phyloP scores from a whole-genome alignment of 768 basidiomycete species.

The Suillus brevipes region DNA sequence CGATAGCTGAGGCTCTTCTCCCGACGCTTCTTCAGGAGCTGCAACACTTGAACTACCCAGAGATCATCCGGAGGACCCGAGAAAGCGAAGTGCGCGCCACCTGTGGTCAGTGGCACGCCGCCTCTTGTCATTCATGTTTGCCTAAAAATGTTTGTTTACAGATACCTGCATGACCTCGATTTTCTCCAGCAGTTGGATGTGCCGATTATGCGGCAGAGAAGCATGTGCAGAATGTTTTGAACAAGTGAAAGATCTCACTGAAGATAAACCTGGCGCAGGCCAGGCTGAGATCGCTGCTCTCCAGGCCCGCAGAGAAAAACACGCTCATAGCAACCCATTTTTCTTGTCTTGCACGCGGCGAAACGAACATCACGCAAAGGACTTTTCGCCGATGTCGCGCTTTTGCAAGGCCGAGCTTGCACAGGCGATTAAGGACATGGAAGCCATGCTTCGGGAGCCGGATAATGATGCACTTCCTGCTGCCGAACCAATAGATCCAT shows the following conservation, averaged over 20 bases:
- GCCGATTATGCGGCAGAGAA: constrained; percentile 87
- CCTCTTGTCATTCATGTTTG: constrained; percentile 4
- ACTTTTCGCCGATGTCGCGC: constrained; percentile 81
- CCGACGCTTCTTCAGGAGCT: constrained; percentile 67
- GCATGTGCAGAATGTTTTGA: constrained; percentile 83
- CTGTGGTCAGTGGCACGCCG: constrained; percentile 58
- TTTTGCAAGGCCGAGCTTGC: constrained; percentile 67
- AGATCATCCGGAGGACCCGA: constrained; percentile 69
- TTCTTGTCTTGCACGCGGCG: constrained; percentile 72
- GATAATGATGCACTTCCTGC: constrained; percentile 28
- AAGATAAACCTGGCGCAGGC: constrained; percentile 47
- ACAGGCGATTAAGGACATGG: constrained; percentile 69
- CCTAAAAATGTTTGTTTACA: constrained; percentile 32
- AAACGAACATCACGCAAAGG: constrained; percentile 63
- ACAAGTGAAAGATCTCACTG: constrained; percentile 64
- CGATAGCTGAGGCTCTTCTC: constrained; percentile 67
- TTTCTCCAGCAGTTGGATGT: constrained; percentile 89
- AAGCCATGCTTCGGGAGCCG: constrained; percentile 43
- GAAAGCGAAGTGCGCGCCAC: constrained; percentile 84
- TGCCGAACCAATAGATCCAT: constrained; percentile 31
- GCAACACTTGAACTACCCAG: constrained; percentile 53
- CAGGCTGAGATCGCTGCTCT: constrained; percentile 50
- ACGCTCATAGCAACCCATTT: constrained; percentile 66
- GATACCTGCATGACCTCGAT: constrained; percentile 95
- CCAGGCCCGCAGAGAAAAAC: constrained; percentile 56